phyloP scores from a whole-genome alignment of 2,329 filamentous ascomycete genomes.

The Endoconidiophora laricicola region DNA sequence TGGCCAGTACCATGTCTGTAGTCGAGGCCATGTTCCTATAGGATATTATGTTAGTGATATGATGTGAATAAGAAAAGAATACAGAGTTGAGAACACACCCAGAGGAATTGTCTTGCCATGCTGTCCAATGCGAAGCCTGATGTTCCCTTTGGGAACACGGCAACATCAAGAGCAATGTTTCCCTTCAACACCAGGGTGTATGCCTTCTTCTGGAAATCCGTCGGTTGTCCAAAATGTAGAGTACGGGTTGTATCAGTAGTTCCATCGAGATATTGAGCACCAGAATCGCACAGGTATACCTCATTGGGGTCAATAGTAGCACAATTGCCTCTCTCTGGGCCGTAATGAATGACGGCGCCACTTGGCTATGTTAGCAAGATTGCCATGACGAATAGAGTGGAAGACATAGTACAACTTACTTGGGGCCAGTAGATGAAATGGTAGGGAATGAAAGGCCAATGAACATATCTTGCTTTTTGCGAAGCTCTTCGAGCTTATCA shows the following conservation, averaged over 20 bases:
- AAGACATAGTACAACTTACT: slow-evolving; percentile 26
- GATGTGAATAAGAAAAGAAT: not conserved
- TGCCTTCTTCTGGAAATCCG: slow-evolving; percentile 66
- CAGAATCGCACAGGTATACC: slow-evolving; percentile 92
- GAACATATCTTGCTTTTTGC: slow-evolving; percentile 54
- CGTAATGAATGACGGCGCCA: slow-evolving; percentile 92
- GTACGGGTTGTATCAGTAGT: slow-evolving; percentile 94
- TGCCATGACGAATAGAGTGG: slow-evolving; percentile 12
- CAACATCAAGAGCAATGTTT: slow-evolving; percentile 72
- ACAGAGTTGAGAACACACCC: slow-evolving; percentile 37
- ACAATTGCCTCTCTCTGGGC: slow-evolving; percentile 68
- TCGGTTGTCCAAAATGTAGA: slow-evolving; percentile 76
- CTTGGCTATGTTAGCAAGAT: slow-evolving; percentile 28
- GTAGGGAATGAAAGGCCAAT: slow-evolving; percentile 88
- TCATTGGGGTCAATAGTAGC: slow-evolving; percentile 66
- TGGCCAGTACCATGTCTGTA: slow-evolving; percentile 95
- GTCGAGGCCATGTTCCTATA: slow-evolving; percentile 59
- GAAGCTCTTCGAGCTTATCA: slow-evolving; percentile 69
- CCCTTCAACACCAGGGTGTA: slow-evolving; percentile 94
- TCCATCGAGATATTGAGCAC: slow-evolving; percentile 88
- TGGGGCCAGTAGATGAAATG: slow-evolving; percentile 81
- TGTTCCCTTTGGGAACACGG: slow-evolving; percentile 85
- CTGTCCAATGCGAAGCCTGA: slow-evolving; percentile 83
- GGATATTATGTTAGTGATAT: not conserved
- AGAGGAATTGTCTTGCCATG: slow-evolving; percentile 78